These are phyloP conservation scores for Globisporangium iwayamae DNA, from an alignment of 352 stramenopile species.

Conservation along the genomic window DNA sequence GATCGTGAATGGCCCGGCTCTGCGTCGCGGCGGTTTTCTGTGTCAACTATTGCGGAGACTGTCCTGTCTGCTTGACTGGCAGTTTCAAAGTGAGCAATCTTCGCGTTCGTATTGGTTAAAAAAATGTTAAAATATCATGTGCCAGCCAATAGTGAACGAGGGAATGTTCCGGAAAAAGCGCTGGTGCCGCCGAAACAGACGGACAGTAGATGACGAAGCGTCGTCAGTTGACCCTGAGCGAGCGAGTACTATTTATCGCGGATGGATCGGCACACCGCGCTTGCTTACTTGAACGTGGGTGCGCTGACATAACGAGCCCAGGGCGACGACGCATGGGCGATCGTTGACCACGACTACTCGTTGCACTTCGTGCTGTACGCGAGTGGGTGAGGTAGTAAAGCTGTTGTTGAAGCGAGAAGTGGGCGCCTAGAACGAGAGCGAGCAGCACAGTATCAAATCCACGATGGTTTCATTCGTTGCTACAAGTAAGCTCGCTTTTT, in stretches of 20 bases:
- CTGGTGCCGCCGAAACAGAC: slow-evolving; percentile 10
- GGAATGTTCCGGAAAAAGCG: slow-evolving; percentile 9
- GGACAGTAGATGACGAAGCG: neutral
- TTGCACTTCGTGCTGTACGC: neutral
- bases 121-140: neutral
- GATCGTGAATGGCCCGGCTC: neutral
- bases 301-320: too few relatives aligned
- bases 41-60: neutral
- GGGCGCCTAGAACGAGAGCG: neutral
- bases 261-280: neutral
- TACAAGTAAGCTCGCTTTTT: too few relatives aligned
- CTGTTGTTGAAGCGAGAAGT: neutral
- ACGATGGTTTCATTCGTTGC: too few relatives aligned
- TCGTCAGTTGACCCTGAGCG: neutral
- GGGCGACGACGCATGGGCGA: too few relatives aligned
- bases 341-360: neutral
- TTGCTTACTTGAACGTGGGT: too few relatives aligned
- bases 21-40: slow-evolving; percentile 1
- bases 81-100: slow-evolving; percentile 7
- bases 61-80: slow-evolving; percentile 2
- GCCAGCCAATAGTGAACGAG: neutral
- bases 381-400: neutral
- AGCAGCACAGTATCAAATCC: neutral
- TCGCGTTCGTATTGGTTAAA: neutral
- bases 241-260: neutral